Evolutionary conservation across 2,329 filamentous ascomycete genomes (phyloP).

Genomic region (Sarocladium strictum): DNA sequence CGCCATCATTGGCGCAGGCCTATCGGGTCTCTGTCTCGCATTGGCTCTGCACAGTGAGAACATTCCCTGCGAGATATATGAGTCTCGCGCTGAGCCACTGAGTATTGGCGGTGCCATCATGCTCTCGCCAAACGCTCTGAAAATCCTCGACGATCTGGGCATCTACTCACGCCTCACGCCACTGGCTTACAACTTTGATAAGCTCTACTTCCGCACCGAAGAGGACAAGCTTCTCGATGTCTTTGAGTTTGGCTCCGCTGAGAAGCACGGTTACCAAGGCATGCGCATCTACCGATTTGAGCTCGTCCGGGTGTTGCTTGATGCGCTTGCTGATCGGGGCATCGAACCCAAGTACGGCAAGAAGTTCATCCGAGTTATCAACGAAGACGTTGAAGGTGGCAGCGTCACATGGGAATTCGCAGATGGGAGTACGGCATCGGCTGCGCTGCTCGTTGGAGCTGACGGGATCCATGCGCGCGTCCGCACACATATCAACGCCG

Average conservation of each 20-base stretch:
- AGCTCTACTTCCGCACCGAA: slow-evolving; percentile 37
- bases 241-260: slow-evolving; percentile 41
- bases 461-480: slow-evolving; percentile 56
- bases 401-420: slow-evolving; percentile 40
- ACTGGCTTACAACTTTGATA: slow-evolving; percentile 45
- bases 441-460: slow-evolving; percentile 45
- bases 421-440: slow-evolving; percentile 34
- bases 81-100: slow-evolving; percentile 36
- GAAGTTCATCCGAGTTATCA: slow-evolving; percentile 38
- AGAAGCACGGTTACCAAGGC: slow-evolving; percentile 45
- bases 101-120: slow-evolving; percentile 50
- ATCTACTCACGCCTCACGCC: slow-evolving; percentile 39
- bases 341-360: slow-evolving; percentile 40
- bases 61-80: slow-evolving; percentile 46
- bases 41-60: slow-evolving; percentile 45
- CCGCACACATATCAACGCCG: slow-evolving; percentile 43
- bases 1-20: slow-evolving; percentile 30
- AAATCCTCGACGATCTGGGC: slow-evolving; percentile 43
- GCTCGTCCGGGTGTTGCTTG: slow-evolving; percentile 42
- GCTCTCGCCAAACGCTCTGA: slow-evolving; percentile 53
- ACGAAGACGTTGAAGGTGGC: slow-evolving; percentile 27
- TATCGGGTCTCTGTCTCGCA: slow-evolving; percentile 46
- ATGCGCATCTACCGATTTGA: slow-evolving; percentile 48
- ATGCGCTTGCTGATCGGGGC: slow-evolving; percentile 29
- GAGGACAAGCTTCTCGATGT: slow-evolving; percentile 26